Percentiles rank a stretch among this genome's conserved stretches.
Evolutionary conservation across 2,329 filamentous ascomycete species (phyloP).

Genomic region (Botrytis fabae): DNA sequence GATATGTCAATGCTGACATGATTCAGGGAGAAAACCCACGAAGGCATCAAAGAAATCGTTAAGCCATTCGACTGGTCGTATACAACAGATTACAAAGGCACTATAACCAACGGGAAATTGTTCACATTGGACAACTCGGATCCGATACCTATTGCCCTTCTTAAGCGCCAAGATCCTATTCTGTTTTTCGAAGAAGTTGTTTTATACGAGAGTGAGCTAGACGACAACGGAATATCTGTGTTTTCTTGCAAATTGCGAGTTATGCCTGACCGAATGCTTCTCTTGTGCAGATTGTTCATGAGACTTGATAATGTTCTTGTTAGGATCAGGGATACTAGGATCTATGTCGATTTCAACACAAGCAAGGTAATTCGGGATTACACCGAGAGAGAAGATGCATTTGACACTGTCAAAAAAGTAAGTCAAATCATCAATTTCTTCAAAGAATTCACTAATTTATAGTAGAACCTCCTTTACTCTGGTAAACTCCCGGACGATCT

Average conservation of each 20-base stretch:
- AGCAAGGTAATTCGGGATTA: conserved; percentile 86
- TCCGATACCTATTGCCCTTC: conserved; percentile 78
- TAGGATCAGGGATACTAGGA: conserved; percentile 81
- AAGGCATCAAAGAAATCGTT: conserved; percentile 88
- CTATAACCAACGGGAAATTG: conserved; percentile 46
- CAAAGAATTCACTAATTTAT: conserved; percentile 15
- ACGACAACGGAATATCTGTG: conserved; percentile 93
- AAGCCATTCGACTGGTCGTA: conserved; percentile 99
- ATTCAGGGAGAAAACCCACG: conserved; percentile 72
- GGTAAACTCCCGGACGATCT: conserved; percentile 67
- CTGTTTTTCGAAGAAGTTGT: conserved; percentile 96
- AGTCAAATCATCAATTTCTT: conserved; percentile 37
- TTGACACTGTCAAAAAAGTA: conserved; percentile 73
- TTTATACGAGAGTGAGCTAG: conserved; percentile 94
- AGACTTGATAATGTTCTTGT: conserved; percentile 87
- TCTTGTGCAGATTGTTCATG: conserved; percentile 88
- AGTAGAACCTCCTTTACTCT: conserved; percentile 50
- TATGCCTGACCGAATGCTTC: conserved; percentile 83
- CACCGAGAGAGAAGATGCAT: conserved; percentile 79
- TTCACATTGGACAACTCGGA: conserved; percentile 34
- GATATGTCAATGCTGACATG: conserved; percentile 25
- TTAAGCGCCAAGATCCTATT: conserved; percentile 89
- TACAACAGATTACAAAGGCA: conserved; percentile 82
- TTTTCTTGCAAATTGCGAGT: conserved; percentile 89
- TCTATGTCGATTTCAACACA: conserved; percentile 86